These are phyloP conservation scores for Ramaria rubella DNA, from an alignment of 768 basidiomycete genomes.

Conservation along the genomic window DNA sequence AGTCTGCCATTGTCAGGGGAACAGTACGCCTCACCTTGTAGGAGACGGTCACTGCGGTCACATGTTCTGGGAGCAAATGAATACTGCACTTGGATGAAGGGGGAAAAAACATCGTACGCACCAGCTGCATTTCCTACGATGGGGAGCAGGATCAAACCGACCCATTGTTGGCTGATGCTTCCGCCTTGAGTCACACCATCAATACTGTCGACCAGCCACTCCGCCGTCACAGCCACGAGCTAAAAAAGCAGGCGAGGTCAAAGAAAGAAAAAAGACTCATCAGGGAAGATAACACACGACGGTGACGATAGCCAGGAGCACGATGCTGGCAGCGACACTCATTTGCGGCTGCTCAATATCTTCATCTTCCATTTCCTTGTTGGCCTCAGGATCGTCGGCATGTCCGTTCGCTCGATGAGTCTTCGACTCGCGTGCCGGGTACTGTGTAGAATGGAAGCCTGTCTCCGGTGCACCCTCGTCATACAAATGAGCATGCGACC, in stretches of 20 bases:
- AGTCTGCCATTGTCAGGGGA: neutral
- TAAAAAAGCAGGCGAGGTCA: constrained; percentile 16
- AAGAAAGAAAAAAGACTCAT: neutral
- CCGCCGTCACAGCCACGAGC: constrained; percentile 57
- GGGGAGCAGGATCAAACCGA: constrained; percentile 85
- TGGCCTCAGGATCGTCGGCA: constrained; percentile 11
- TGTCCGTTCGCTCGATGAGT: neutral
- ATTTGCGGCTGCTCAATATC: constrained; percentile 50
- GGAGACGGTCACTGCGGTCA: constrained; percentile 86
- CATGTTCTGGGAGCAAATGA: constrained; percentile 52
- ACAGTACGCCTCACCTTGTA: constrained; percentile 43
- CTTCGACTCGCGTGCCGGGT: constrained; percentile 8
- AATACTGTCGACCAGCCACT: constrained; percentile 74
- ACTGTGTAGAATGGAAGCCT: constrained; percentile 21
- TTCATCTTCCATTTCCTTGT: constrained; percentile 26
- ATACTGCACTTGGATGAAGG: neutral
- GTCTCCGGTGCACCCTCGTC: constrained; percentile 26
- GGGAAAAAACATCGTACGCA: constrained; percentile 25
- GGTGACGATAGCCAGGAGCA: constrained; percentile 53
- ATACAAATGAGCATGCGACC: constrained; percentile 68
- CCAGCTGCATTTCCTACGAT: constrained; percentile 90
- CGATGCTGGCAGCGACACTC: constrained; percentile 51
- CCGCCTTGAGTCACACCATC: constrained; percentile 56
- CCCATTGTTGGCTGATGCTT: constrained; percentile 67
- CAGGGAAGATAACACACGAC: constrained; percentile 42